Evolutionary conservation across 2,329 filamentous ascomycete genomes (phyloP), one percentile per base, ranked within the genome.

Genomic region (Hymenoscyphus repandus): DNA sequence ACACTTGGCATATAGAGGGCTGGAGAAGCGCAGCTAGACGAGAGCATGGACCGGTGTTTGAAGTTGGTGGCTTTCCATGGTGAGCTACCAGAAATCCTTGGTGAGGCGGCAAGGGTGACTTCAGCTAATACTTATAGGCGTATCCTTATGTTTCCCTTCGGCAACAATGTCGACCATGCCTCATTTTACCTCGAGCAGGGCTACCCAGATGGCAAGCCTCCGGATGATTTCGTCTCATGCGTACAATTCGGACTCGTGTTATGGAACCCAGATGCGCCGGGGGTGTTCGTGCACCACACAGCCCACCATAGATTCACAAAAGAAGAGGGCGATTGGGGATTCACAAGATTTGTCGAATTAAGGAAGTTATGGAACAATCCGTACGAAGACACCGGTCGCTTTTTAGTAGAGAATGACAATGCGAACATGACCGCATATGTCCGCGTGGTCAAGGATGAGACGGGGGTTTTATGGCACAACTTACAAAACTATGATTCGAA

Each of bases 401-500:
- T 86, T 7, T 77, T 95, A 58, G 79, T 90, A 15, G 88, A 95
- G 65, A 82, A 88, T 62, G 86, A 92, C 51, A 71, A 74, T 6
- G 86, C 84, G 63, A 90, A 88, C 64, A 83, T 95, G 64, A 93
- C 88, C 0, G 89, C 88, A 49, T 95, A 90, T 62, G 78, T 95
- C 42, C 80, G 89, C 47, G 75, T 93, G 45, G 82, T 93, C 44
- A 88, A 93, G 64, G 89, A 95, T 63, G 89, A 91, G 56, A 95
- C 89, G 1, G 89, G 89, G 49, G 89, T 93, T 4, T 68, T 95
- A 52, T 95, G 89, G 89, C 89, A 95, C 71, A 93, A 89, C 70
- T 92, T 95, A 68, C 77, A 83, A 66, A 91, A 92, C 71, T 99
- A 99, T 68, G 91, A 99, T 67, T 97, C 93, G n/a, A 99, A 97